These are phyloP conservation scores for Penicillium mononematosum DNA, from an alignment of 495 filamentous ascomycete genomes.

Conservation along the genomic window DNA sequence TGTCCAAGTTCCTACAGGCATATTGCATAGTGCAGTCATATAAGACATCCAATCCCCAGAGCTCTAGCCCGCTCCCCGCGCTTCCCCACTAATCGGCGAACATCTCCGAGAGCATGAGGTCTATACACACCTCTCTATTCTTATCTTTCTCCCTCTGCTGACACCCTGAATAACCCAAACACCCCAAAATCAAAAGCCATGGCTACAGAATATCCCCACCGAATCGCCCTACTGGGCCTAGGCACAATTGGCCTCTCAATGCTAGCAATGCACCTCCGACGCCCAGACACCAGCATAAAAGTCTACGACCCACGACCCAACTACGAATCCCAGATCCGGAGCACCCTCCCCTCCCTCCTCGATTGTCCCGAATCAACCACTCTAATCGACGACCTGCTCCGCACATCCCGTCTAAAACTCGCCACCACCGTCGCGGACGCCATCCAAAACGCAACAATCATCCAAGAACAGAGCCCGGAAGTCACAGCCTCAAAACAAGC, in stretches of 20 bases:
- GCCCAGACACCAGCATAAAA: constrained; percentile 41
- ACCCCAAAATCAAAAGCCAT: constrained; percentile 13
- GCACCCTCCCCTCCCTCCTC: constrained; percentile 38
- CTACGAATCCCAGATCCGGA: constrained; percentile 43
- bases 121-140: neutral
- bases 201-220: constrained; percentile 26
- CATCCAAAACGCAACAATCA: constrained; percentile 44
- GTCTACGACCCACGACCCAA: constrained; percentile 56
- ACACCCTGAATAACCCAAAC: neutral
- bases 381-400: constrained; percentile 22
- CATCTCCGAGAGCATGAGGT: neutral
- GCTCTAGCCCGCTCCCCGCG: neutral
- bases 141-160: neutral
- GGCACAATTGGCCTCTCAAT: constrained; percentile 63
- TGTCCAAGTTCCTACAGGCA: too few species aligned
- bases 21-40: too few species aligned
- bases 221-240: constrained; percentile 53
- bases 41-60: too few species aligned
- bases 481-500: constrained; percentile 48
- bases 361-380: neutral
- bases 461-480: constrained; percentile 62
- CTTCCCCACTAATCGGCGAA: neutral
- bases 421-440: constrained; percentile 41
- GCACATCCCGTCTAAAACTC: constrained; percentile 34
- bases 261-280: constrained; percentile 53